Conservation (phyloP, 176 grass and related monocot genomes). For the Elaeis guineensis region DNA sequence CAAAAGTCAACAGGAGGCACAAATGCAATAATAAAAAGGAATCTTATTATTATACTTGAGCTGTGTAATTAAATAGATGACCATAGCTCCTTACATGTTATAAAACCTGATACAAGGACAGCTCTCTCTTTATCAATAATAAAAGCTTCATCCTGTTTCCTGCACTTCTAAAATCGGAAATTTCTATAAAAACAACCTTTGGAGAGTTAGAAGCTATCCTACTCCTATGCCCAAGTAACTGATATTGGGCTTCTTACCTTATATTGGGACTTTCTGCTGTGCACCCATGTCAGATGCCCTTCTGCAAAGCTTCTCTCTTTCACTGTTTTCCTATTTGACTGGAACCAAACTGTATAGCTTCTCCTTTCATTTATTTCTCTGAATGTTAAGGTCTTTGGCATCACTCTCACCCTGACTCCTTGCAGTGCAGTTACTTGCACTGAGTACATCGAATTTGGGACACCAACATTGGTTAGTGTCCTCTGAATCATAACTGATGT, state of each 20-base stretch:
- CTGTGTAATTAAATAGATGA: no score
- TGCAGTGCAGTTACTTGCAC: conserved; percentile 32
- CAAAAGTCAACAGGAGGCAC: no score
- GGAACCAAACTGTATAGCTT: conserved; percentile 41
- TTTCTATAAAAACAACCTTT: no score
- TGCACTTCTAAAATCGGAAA: no score
- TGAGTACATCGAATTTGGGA: conserved; percentile 48
- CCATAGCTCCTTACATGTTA: no score
- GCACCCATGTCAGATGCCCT: conserved; percentile 63
- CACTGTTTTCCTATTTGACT: conserved; percentile 15
- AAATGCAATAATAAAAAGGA: no score
- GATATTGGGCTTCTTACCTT: conserved; percentile 82
- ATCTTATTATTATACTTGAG: no score
- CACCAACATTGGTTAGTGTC: conserved; percentile 60
- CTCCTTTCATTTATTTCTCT: conserved; percentile 41
- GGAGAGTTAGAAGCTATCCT: no score
- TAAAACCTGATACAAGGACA: no score
- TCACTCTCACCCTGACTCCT: conserved; percentile 39
- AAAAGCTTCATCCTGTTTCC: no score
- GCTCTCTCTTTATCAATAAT: no score
- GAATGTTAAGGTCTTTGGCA: conserved; percentile 46
- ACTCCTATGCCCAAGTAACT: conserved; percentile 33
- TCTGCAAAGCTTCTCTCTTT: conserved; percentile 19
- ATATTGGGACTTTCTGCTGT: conserved; percentile 32
- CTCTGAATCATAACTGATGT: conserved; percentile 28